Base-by-base conservation (phyloP, 805 yeast genomes). In the Candida odintsovae region DNA sequence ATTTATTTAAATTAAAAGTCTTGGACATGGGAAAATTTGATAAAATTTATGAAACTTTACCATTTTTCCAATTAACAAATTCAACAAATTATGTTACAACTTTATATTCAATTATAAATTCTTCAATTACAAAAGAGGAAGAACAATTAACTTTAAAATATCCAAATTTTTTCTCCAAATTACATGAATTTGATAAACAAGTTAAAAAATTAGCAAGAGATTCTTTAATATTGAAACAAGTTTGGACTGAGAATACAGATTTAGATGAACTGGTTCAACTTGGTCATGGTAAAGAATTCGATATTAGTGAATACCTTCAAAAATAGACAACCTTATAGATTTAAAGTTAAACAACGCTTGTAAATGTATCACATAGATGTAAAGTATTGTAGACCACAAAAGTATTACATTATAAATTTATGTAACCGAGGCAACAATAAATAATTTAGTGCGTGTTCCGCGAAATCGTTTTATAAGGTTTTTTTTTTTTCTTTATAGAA, bases 81-180 rank as follows among this genome's bases (percentile, higher is more conserved):
- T 35, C 21, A 16, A 19, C 23, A 10, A n/a, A n/a, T 15, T 36
- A 36, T 26, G 48, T 49, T n/a, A 29, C 37, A 6, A 25, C 42
- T 13, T 23, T 56, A 35, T 46, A 47, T 25, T 51, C 53, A 16
- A 23, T 54, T 1, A 10, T 48, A 9, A 38, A 23, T 10, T 35
- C 19, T 1, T 22, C 16, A 2, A 28, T 22, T 9, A 9, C 49
- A 6, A n/a, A 21, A 13, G 58, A 57, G 37, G 62, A 58, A 41
- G 37, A 25, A 3, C 9, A 7, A 8, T 12, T 59, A 4, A 40
- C 50, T 31, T 10, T 8, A 4, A 48, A 46, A 23, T 58, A 48
- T 42, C 62, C 62, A 21, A 47, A 51, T 26, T 57, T 48, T 22
- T 56, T 54, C 40, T 35, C 47, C 10, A 57, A 40, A 38, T 33